Evolutionary conservation across 768 basidiomycete genomes (phyloP), one percentile per base, ranked within the genome.

Genomic region (Tephrocybe rancida): DNA sequence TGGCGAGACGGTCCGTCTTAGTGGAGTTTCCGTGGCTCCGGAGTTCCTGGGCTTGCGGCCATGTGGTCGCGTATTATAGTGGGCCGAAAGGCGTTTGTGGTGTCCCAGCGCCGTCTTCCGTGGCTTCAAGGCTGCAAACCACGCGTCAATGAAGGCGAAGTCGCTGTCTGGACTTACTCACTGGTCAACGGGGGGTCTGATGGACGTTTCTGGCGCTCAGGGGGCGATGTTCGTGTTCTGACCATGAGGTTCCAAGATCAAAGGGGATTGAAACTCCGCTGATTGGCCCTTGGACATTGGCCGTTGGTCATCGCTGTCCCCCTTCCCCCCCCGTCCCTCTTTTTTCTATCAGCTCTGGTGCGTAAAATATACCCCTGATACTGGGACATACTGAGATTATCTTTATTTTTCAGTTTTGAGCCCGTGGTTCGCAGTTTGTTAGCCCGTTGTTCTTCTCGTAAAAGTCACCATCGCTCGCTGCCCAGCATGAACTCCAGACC

Each of bases 401-500:
- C 22, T 27, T 29, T 24, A 3, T 34, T 3, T 22, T 26, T 9
- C 16, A 56, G 46, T 47, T 47, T 10, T 55, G 57, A 61, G 58
- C 50, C 56, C 43, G 54, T 62, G 46, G 55, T 55, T 45, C 51
- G 58, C 58, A 47, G 53, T 42, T 42, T 56, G 34, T 45, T 48
- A 46, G 55, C 48, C 61, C 56, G 47, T 59, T 48, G 63, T 42
- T 46, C 45, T 59, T 50, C 22, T 55, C 47, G 54, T 60, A 51
- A 55, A 49, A 49, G 32, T 56, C 54, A 52, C 61, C 60, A 57
- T 52, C 54, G 59, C 37, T 64, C 56, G 48, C 45, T 50, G 27
- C 59, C 61, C 58, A 70, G 61, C 64, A 90, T 90, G 88, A 88
- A 85, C 70, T 75, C 83, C 52, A 84, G 88, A 63, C 86, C 87